Evolutionary conservation across 306 rosid species (phyloP).

Genomic region (Castanea sativa): DNA sequence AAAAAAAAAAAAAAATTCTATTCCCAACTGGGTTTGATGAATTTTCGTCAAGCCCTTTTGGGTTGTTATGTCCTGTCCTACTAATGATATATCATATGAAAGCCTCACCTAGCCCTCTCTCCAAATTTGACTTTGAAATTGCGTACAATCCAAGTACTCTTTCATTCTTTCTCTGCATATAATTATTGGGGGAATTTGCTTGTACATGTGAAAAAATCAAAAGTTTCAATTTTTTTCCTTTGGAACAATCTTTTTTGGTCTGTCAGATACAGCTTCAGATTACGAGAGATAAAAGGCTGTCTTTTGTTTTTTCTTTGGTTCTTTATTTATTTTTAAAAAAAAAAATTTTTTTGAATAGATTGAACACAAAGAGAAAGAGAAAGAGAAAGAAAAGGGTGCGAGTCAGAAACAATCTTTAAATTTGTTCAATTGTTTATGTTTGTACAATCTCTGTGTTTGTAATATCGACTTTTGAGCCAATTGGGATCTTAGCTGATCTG

Average conservation of each 20-base stretch:
- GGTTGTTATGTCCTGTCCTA: constrained; percentile 21
- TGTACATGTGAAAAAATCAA: constrained; percentile 18
- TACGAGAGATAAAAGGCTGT: constrained; percentile 24
- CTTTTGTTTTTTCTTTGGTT: constrained; percentile 10
- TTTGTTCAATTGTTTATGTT: background rate
- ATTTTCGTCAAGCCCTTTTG: constrained; percentile 44
- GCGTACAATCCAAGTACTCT: constrained; percentile 33
- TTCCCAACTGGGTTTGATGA: constrained; percentile 44
- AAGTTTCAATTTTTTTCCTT: constrained; percentile 3
- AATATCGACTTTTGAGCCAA: constrained; percentile 42
- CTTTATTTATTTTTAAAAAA: too few species aligned
- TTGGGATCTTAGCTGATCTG: constrained; percentile 49
- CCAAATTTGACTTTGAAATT: constrained; percentile 60
- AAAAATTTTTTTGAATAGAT: constrained; percentile 9
- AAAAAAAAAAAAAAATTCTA: background rate
- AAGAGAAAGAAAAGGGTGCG: background rate
- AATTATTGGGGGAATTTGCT: background rate
- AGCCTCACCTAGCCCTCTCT: constrained; percentile 4
- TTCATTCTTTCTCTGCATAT: background rate
- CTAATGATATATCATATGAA: background rate
- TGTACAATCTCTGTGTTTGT: background rate
- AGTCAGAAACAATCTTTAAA: background rate
- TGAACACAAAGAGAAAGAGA: constrained; percentile 18
- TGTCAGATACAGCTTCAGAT: constrained; percentile 33
- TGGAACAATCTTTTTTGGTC: constrained; percentile 14